These are phyloP conservation scores for Solanum tacnaense DNA, from an alignment of 257 asterid genomes.

Conservation along the genomic window DNA sequence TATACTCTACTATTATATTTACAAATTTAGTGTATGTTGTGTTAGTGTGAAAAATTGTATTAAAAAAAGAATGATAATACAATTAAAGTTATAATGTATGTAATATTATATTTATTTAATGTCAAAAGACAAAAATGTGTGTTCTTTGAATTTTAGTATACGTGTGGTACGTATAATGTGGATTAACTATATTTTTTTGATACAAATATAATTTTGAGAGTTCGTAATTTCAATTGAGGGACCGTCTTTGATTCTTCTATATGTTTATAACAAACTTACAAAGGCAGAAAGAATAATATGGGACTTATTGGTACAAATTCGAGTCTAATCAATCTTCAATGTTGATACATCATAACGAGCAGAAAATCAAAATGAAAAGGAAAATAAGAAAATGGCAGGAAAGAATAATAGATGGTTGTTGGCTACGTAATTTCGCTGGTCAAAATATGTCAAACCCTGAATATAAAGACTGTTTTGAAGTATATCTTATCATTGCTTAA, in stretches of 20 bases:
- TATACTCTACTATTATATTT: no score
- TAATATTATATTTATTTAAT: no score
- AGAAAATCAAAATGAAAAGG: no score
- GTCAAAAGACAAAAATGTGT: no score
- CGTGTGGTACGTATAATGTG: no score
- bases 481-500: background rate
- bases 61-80: no score
- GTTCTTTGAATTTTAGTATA: no score
- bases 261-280: background rate
- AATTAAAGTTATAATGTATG: no score
- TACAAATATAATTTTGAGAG: no score
- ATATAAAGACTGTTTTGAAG: background rate
- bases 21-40: background rate
- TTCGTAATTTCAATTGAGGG: no score
- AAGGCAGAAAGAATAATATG: background rate
- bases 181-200: no score
- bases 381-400: background rate
- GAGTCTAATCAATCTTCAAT: accelerated
- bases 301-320: background rate
- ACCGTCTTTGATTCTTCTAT: no score
- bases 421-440: background rate
- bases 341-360: accelerated
- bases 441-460: background rate
- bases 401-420: background rate
- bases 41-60: background rate